Base-by-base conservation (phyloP, 2,329 filamentous ascomycete genomes). In the Pestalotiopsis fici region DNA sequence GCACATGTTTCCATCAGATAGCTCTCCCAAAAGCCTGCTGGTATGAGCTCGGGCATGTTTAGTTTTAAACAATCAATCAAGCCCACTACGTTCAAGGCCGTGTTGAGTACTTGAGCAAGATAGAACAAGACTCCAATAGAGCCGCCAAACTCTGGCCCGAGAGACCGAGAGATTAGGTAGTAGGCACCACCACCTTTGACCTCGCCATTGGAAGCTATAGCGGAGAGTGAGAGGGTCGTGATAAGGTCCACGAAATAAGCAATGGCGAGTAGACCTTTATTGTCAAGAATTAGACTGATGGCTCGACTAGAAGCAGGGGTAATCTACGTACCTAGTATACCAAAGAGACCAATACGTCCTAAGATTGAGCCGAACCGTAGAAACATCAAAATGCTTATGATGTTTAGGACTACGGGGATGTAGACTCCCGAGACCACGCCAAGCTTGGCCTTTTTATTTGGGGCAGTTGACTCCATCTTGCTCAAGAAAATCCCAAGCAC, bases 371-470 rank as follows among this genome's bases (percentile, higher is more conserved):
- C 93, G 78, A 97, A 97, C 25, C 94, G 89, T 73, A 97, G 84
- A 80, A 97, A 97, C 93, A 97, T 97, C 69, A 97, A 86, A 79
- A 97, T 97, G 73, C 93, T 95, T 71, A 97, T 82, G 55, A 97
- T 94, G 78, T 96, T 97, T 71, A 97, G 83, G 69, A 91, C 95
- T n/a, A 94, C 94, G 1, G 94, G 94, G 18, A 97, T 92, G 77
- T 94, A 97, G 60, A 97, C 92, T 7, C 92, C 92, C 3, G 90
- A 93, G 71, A 94, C 89, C 9, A 89, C 90, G 47, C 92, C 92
- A 67, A 97, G 84, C 80, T 96, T 96, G 72, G 86, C 75, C 69
- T 78, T 79, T 73, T 80, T 83, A 67, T 66, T 68, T n/a, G 71
- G 61, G 56, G 64, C 37, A 28, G 70, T 77, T 37, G 72, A 73